Percentiles rank a stretch among this genome's conserved stretches.
Conservation (phyloP, 129 eudicot genomes). For the Oenanthe sinensis region DNA sequence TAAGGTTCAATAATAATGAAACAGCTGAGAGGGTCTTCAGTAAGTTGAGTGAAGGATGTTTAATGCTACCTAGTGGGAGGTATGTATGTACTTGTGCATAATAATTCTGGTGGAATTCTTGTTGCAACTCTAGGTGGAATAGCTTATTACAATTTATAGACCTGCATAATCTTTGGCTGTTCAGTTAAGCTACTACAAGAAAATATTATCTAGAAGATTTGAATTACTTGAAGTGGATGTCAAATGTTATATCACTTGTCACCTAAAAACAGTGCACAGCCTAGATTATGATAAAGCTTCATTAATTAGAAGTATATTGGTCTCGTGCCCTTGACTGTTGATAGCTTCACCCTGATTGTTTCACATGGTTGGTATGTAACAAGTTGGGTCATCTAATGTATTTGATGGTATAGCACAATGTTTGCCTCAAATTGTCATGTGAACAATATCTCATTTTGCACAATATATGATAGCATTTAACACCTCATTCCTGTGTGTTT, state of each 20-base stretch:
- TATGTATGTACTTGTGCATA: slow-evolving; percentile 14
- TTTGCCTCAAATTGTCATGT: not conserved
- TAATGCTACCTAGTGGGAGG: slow-evolving; percentile 67
- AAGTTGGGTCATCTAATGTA: not conserved
- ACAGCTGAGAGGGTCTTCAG: slow-evolving; percentile 39
- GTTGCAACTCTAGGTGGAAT: not conserved
- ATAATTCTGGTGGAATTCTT: not conserved
- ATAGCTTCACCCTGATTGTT: no score
- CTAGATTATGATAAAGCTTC: not conserved
- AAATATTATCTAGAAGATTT: not conserved
- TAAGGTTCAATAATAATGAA: slow-evolving; percentile 41
- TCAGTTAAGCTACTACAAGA: not conserved
- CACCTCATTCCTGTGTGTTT: not conserved
- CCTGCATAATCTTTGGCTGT: not conserved
- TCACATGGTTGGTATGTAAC: not conserved
- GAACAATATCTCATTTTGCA: not conserved
- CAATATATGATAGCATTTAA: not conserved
- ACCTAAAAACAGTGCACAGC: not conserved
- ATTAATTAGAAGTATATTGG: not conserved
- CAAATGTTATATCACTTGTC: not conserved
- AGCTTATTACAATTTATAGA: not conserved
- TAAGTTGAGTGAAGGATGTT: slow-evolving; percentile 52
- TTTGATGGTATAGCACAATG: not conserved
- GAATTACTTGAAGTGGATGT: not conserved
- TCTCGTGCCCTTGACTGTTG: not conserved